phyloP scores from a whole-genome alignment of 106 monocot species.

The Posidonia australis region DNA sequence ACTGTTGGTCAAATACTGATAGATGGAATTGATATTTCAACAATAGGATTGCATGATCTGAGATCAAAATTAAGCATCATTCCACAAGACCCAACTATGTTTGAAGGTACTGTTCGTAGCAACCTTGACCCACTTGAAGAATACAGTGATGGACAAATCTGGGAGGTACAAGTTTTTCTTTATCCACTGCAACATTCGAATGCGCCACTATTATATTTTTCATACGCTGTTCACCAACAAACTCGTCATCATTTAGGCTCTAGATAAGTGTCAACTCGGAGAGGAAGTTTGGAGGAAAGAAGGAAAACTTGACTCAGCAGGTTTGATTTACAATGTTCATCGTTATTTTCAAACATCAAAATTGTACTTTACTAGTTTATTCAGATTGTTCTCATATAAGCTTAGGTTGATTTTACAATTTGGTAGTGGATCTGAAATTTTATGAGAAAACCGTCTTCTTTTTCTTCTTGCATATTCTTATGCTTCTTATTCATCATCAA shows the following conservation, averaged over 20 bases:
- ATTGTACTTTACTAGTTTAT: too few relatives aligned
- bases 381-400: too few relatives aligned
- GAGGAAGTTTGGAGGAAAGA: slow-evolving; percentile 70
- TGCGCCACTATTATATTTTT: not conserved
- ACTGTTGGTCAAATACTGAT: slow-evolving; percentile 49
- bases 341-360: too few relatives aligned
- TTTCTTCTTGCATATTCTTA: too few relatives aligned
- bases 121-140: slow-evolving; percentile 85
- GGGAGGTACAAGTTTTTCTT: slow-evolving; percentile 49
- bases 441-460: too few relatives aligned
- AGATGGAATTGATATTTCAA: slow-evolving; percentile 59
- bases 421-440: not conserved
- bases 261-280: slow-evolving; percentile 78
- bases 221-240: not conserved
- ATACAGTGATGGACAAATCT: slow-evolving; percentile 68
- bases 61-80: slow-evolving; percentile 83
- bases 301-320: slow-evolving; percentile 65
- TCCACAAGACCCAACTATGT: slow-evolving; percentile 95
- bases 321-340: slow-evolving; percentile 11
- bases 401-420: not conserved
- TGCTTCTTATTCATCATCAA: too few relatives aligned
- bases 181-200: not conserved
- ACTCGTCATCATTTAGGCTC: slow-evolving; percentile 23
- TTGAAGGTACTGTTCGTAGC: slow-evolving; percentile 68
- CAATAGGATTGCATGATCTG: slow-evolving; percentile 74